phyloP scores from a whole-genome alignment of 164 flowering plant genomes.

The Dillenia suffruticosa region DNA sequence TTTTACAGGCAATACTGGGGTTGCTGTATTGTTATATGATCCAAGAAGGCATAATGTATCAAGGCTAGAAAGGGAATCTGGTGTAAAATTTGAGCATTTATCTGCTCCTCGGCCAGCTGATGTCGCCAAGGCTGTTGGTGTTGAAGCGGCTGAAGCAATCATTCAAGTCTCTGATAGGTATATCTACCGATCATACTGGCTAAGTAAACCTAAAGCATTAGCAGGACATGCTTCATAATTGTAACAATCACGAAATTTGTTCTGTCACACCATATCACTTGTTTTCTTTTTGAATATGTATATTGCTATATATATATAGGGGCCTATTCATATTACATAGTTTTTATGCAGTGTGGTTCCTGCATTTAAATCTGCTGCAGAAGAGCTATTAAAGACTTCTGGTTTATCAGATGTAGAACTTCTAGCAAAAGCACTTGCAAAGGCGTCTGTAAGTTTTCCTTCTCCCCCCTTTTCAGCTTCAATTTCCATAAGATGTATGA shows the following conservation, averaged over 20 bases:
- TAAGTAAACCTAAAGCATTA: too few relatives aligned
- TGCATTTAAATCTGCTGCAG: slow-evolving; percentile 77
- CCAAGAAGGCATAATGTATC: slow-evolving; percentile 66
- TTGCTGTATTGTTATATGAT: slow-evolving; percentile 93
- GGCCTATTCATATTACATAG: too few relatives aligned
- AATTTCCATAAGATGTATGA: background rate
- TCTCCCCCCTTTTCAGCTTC: background rate
- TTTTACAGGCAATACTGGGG: slow-evolving; percentile 70
- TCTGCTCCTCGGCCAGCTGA: slow-evolving; percentile 89
- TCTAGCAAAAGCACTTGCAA: slow-evolving; percentile 94
- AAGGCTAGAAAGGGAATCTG: slow-evolving; percentile 79
- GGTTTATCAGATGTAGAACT: slow-evolving; percentile 72
- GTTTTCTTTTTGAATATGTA: background rate
- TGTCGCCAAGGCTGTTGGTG: slow-evolving; percentile 80
- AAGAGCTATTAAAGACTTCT: slow-evolving; percentile 64
- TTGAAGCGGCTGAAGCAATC: slow-evolving; percentile 66
- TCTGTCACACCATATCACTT: too few relatives aligned
- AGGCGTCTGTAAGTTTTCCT: slow-evolving; percentile 59
- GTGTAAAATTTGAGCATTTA: slow-evolving; percentile 89
- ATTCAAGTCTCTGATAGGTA: slow-evolving; percentile 79
- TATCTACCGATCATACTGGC: background rate
- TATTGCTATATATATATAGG: too few relatives aligned
- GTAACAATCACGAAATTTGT: too few relatives aligned
- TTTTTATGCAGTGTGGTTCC: slow-evolving; percentile 76
- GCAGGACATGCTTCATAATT: too few relatives aligned